Percentiles rank a stretch among this genome's conserved stretches.
These are phyloP conservation scores for Inonotus hispidus DNA, from an alignment of 1,284 basidiomycete species.

Conservation along the genomic window DNA sequence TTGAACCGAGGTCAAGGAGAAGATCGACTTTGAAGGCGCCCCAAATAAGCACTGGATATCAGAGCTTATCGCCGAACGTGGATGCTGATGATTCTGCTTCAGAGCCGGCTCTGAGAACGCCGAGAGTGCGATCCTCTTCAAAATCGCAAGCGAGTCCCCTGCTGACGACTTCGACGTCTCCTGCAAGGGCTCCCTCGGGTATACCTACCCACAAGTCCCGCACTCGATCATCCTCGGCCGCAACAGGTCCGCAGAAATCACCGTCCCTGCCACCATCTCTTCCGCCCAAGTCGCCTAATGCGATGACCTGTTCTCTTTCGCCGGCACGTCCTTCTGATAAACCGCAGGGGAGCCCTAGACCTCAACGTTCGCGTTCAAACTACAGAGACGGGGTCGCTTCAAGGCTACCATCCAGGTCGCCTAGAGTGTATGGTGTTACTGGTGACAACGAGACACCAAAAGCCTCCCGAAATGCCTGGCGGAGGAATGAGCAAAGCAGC, in stretches of 20 bases:
- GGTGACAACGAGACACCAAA: conserved; percentile 10
- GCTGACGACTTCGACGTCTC: not conserved
- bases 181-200: not conserved
- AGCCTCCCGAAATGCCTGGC: not conserved
- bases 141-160: not conserved
- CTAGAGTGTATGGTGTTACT: not conserved
- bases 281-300: not conserved
- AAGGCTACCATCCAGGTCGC: not conserved
- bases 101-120: conserved; percentile 6
- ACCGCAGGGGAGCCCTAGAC: not conserved
- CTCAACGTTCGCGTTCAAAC: not conserved
- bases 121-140: conserved; percentile 5
- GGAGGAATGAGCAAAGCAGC: not conserved
- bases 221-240: not conserved
- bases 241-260: not conserved
- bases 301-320: not conserved
- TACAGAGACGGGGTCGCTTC: not conserved
- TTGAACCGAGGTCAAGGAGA: not conserved
- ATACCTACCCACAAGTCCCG: conserved; percentile 4
- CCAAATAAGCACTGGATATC: not conserved
- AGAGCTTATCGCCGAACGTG: not conserved
- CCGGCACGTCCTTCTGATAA: not conserved
- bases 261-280: not conserved
- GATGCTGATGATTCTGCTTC: conserved; percentile 7
- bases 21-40: not conserved